phyloP scores from a whole-genome alignment of 108 stramenopile species.

The Nitzschia sp. region DNA sequence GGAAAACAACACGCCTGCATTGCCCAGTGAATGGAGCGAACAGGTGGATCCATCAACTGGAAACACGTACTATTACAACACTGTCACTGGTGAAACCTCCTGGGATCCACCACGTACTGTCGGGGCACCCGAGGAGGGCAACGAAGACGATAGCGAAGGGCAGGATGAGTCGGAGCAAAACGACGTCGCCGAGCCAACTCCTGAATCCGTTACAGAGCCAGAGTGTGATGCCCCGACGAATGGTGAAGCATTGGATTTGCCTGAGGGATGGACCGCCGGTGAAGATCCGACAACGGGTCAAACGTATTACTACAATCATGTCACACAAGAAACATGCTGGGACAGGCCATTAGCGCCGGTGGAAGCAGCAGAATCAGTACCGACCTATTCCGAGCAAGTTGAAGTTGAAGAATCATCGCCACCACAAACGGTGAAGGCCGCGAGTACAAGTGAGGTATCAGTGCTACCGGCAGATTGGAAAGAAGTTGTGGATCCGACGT shows the following conservation, averaged over 20 bases:
- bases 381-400: too few relatives aligned
- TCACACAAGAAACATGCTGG: conserved; percentile 33
- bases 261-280: neutral
- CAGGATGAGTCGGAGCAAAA: neutral
- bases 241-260: conserved; percentile 2
- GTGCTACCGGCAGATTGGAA: conserved; percentile 31
- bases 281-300: conserved; percentile 41
- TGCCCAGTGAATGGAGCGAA: conserved; percentile 65
- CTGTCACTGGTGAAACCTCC: conserved; percentile 13
- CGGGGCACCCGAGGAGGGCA: neutral
- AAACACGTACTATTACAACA: conserved; percentile 59
- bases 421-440: neutral
- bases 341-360: conserved; percentile 18
- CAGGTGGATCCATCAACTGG: conserved; percentile 49
- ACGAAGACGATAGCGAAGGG: neutral
- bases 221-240: neutral
- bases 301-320: conserved; percentile 32
- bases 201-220: neutral
- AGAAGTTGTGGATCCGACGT: conserved; percentile 39
- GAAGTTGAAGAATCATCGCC: conserved; percentile 10
- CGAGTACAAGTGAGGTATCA: too few relatives aligned
- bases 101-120: conserved; percentile 29
- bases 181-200: neutral
- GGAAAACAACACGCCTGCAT: neutral
- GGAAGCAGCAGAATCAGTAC: neutral